Percentiles rank a stretch among this genome's conserved stretches.
phyloP scores from a whole-genome alignment of 2,329 filamentous ascomycete species.

The Paradendryphiella salina region DNA sequence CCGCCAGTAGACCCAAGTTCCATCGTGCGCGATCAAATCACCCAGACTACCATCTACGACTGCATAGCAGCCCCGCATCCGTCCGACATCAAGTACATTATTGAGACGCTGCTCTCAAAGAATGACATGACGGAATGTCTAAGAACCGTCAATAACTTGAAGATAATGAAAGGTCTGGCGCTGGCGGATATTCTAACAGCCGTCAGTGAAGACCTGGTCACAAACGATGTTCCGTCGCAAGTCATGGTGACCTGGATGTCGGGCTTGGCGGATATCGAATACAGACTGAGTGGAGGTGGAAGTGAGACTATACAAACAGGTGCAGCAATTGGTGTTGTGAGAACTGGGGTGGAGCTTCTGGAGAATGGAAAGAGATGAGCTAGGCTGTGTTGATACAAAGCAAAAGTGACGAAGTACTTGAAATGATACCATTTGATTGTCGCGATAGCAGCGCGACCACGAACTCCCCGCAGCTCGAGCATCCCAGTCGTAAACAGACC shows the following conservation, averaged over 20 bases:
- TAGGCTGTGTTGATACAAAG: neutral
- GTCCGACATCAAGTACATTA: conserved; percentile 80
- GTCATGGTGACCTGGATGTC: conserved; percentile 91
- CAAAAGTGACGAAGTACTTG: neutral
- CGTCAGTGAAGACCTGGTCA: conserved; percentile 77
- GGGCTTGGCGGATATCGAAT: conserved; percentile 89
- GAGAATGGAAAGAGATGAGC: conserved; percentile 35
- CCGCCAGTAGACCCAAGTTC: conserved; percentile 56
- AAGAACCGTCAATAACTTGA: conserved; percentile 83
- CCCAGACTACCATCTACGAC: conserved; percentile 89
- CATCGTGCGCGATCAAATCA: conserved; percentile 81
- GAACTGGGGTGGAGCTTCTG: conserved; percentile 77
- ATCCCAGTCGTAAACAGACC: neutral
- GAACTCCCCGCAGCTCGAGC: neutral
- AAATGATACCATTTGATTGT: conserved; percentile 14
- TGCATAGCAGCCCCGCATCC: conserved; percentile 96
- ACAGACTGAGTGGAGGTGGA: conserved; percentile 82
- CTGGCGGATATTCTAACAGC: conserved; percentile 92
- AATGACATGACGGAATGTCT: conserved; percentile 88
- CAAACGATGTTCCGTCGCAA: conserved; percentile 80
- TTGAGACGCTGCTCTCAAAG: conserved; percentile 79
- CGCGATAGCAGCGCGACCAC: conserved; percentile 1
- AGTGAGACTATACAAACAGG: conserved; percentile 90
- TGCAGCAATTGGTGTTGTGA: conserved; percentile 84
- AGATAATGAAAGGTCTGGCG: conserved; percentile 81